Conservation (phyloP, 2,329 filamentous ascomycete genomes). For the Sporothrix brunneoviolacea region DNA sequence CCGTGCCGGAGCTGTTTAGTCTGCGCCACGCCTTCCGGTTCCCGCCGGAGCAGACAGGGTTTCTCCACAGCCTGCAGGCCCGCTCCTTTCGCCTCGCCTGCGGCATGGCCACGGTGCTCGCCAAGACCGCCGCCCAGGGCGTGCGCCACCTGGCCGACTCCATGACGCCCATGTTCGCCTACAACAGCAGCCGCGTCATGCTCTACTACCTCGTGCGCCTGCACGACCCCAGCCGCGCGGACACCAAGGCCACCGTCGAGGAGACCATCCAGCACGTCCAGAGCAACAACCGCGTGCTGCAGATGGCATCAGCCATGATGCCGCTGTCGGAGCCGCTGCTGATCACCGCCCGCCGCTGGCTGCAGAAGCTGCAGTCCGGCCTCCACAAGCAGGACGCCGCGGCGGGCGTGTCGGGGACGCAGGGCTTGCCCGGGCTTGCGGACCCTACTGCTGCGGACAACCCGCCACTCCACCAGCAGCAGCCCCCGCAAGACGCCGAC, state of each 20-base stretch:
- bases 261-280: constrained; percentile 35
- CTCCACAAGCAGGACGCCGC: neutral
- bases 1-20: constrained; percentile 39
- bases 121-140: constrained; percentile 35
- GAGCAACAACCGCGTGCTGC: constrained; percentile 32
- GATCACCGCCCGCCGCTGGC: constrained; percentile 33
- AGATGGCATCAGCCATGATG: constrained; percentile 32
- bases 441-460: neutral
- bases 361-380: constrained; percentile 29
- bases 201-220: constrained; percentile 41
- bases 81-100: constrained; percentile 34
- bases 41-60: constrained; percentile 32
- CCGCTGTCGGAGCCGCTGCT: constrained; percentile 34
- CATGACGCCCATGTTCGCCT: constrained; percentile 39
- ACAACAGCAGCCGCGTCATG: constrained; percentile 42
- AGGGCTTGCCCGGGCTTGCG: neutral
- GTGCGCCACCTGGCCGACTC: constrained; percentile 36
- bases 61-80: constrained; percentile 30
- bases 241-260: constrained; percentile 30
- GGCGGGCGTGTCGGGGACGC: neutral
- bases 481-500: neutral
- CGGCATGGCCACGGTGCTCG: constrained; percentile 32
- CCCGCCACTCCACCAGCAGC: neutral
- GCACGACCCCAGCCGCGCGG: constrained; percentile 28
- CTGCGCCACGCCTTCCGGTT: constrained; percentile 35